Percentiles rank a stretch among this genome's conserved stretches.
Conservation (phyloP, 306 rosid species). For the Casuarina equisetifolia region DNA sequence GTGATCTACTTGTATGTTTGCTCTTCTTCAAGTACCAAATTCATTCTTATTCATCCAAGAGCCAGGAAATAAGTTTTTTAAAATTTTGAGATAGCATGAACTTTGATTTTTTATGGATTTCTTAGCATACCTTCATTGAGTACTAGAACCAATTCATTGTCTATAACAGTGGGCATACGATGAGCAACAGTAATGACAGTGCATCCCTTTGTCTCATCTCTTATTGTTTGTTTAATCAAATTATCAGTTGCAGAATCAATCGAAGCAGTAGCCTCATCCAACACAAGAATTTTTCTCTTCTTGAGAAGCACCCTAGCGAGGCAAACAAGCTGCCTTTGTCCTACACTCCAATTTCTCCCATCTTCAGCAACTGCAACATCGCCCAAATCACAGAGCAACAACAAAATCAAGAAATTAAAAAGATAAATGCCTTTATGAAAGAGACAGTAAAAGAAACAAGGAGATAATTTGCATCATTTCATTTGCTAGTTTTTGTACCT, state of each 20-base stretch:
- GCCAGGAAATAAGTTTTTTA: background rate
- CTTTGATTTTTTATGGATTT: background rate
- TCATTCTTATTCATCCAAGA: background rate
- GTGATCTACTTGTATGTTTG: background rate
- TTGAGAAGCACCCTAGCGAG: slow-evolving; percentile 76
- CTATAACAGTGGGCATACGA: slow-evolving; percentile 80
- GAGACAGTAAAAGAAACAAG: background rate
- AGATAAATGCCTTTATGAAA: too few relatives aligned
- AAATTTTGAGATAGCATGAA: background rate
- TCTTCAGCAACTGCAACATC: slow-evolving; percentile 72
- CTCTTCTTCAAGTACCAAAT: background rate
- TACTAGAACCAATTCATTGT: slow-evolving; percentile 79
- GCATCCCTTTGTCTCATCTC: slow-evolving; percentile 70
- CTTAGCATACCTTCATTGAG: slow-evolving; percentile 66
- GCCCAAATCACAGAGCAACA: slow-evolving; percentile 5
- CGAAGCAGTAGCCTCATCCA: slow-evolving; percentile 97
- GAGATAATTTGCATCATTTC: slow-evolving; percentile 9
- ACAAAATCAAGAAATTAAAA: background rate
- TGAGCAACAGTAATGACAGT: slow-evolving; percentile 91
- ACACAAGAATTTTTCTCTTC: slow-evolving; percentile 69
- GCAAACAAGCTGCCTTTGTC: slow-evolving; percentile 94
- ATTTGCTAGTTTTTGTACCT: slow-evolving; percentile 41
- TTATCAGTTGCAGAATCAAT: slow-evolving; percentile 78
- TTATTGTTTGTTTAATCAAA: slow-evolving; percentile 74
- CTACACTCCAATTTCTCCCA: slow-evolving; percentile 97